phyloP scores from a whole-genome alignment of 2,329 filamentous ascomycete genomes.

The Hypoxylon sp. region DNA sequence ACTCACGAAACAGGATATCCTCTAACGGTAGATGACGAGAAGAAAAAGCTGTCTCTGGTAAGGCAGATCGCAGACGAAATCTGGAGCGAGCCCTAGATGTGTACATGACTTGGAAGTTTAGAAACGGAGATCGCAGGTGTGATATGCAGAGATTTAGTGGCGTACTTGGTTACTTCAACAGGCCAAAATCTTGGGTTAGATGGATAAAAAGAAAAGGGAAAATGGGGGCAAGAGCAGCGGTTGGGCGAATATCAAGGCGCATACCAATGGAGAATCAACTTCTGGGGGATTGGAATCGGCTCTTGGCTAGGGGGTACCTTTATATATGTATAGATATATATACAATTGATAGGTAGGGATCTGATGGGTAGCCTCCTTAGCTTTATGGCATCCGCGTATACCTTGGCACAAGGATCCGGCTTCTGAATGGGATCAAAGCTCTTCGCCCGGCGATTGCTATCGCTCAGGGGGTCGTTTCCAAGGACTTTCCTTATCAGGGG shows the following conservation, averaged over 20 bases:
- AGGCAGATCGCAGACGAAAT: conserved; percentile 80
- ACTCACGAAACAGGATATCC: conserved; percentile 82
- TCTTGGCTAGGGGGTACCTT: not conserved
- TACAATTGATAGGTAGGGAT: not conserved
- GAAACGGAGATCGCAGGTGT: not conserved
- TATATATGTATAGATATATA: not conserved
- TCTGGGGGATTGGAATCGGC: conserved; percentile 34
- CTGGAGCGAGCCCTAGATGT: conserved; percentile 67
- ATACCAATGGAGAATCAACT: conserved; percentile 50
- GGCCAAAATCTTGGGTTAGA: conserved; percentile 39
- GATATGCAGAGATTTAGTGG: conserved; percentile 15
- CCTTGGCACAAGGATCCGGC: not conserved
- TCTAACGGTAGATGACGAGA: conserved; percentile 78
- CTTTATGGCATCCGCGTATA: not conserved
- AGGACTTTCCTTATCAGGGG: not conserved
- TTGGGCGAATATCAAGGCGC: conserved; percentile 17
- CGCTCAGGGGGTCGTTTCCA: not conserved
- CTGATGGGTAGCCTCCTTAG: not conserved
- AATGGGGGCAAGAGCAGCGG: not conserved
- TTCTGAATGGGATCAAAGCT: not conserved
- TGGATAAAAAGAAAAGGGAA: conserved; percentile 26
- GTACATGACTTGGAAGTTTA: conserved; percentile 12
- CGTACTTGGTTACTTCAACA: conserved; percentile 50
- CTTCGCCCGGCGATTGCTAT: not conserved
- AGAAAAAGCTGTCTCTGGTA: conserved; percentile 79